Percentiles rank a stretch among this genome's conserved stretches.
Evolutionary conservation across 2,329 filamentous ascomycete species (phyloP).

Genomic region (Orbilia oligospora): DNA sequence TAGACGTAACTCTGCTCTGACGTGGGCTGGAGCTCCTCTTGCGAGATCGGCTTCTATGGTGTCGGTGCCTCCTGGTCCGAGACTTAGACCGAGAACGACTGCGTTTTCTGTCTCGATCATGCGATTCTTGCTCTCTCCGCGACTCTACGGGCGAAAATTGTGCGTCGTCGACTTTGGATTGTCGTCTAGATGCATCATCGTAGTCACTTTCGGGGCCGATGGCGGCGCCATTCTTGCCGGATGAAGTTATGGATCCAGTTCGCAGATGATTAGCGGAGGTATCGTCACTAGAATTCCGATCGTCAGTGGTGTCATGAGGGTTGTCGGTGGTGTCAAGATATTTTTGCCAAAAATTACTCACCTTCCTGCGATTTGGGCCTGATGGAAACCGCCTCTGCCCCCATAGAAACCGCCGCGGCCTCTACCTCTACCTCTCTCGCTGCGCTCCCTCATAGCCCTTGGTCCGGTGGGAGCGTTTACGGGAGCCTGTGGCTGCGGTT

Average conservation of each 20-base stretch:
- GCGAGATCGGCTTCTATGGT: slow-evolving; percentile 62
- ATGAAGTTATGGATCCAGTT: slow-evolving; percentile 50
- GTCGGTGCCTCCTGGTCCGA: slow-evolving; percentile 58
- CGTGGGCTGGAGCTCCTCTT: slow-evolving; percentile 60
- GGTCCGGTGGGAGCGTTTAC: slow-evolving; percentile 90
- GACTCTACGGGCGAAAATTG: slow-evolving; percentile 52
- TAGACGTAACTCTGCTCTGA: slow-evolving; percentile 37
- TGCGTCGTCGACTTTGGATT: slow-evolving; percentile 45
- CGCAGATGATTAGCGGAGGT: slow-evolving; percentile 33
- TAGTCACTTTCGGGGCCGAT: slow-evolving; percentile 49
- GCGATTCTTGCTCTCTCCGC: slow-evolving; percentile 46
- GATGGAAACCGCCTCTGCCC: slow-evolving; percentile 61
- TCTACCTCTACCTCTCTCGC: slow-evolving; percentile 57
- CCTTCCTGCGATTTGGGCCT: slow-evolving; percentile 57
- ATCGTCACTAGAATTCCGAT: slow-evolving; percentile 36
- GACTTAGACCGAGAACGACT: slow-evolving; percentile 62
- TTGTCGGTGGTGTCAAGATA: background rate
- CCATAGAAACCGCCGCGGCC: slow-evolving; percentile 54
- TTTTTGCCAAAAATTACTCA: slow-evolving; percentile 14
- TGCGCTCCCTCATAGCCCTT: slow-evolving; percentile 90
- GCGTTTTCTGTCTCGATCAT: slow-evolving; percentile 60
- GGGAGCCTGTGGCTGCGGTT: slow-evolving; percentile 68
- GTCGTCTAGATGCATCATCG: slow-evolving; percentile 46
- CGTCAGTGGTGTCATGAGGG: slow-evolving; percentile 3
- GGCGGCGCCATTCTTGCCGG: slow-evolving; percentile 43